Evolutionary conservation across 2,329 filamentous ascomycete species (phyloP), one percentile per base, ranked within the genome.

Genomic region (Cladosporium phlei): DNA sequence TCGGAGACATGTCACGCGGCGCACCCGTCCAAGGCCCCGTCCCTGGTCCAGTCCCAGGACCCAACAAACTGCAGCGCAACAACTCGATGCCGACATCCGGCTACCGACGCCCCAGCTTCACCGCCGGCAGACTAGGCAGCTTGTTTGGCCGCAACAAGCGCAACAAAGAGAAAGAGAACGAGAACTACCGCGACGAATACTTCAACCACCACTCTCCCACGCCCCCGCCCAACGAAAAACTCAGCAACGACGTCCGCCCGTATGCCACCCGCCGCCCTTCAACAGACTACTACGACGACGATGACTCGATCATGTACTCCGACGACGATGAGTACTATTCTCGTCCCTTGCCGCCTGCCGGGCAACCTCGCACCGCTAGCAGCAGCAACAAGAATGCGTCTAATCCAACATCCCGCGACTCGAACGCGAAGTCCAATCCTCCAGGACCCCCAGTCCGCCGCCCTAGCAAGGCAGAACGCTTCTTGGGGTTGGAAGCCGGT

Each of bases 391-490:
- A n/a, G 10, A 17, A 45, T 12, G 27, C 24, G 14, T 17, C 50
- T 29, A n/a, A n/a, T n/a, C n/a, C n/a, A n/a, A n/a, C n/a, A n/a
- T n/a, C n/a, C n/a, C n/a, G n/a, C n/a, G n/a, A n/a, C n/a, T n/a
- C n/a, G n/a, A n/a, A n/a, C n/a, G n/a, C n/a, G n/a, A n/a, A n/a
- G n/a, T n/a, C n/a, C n/a, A n/a, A n/a, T n/a, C n/a, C n/a, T n/a
- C n/a, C n/a, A n/a, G 46, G 24, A 17, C 35, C 46, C 28, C 54
- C 52, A 19, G 50, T 39, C 7, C 51, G 59, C 17, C 52, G 55
- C 17, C 51, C 54, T 4, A 62, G 59, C 34, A 65, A 64, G 42
- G 61, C 59, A 3, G 61, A 62, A 25, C 48, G 58, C 16, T 62
- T 64, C 55, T 64, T 46, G 59, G 63, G 9, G 42, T 59, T 37